Evolutionary conservation across 768 basidiomycete genomes (phyloP), one percentile per base, ranked within the genome.

Genomic region (Stropharia rugosoannulata): DNA sequence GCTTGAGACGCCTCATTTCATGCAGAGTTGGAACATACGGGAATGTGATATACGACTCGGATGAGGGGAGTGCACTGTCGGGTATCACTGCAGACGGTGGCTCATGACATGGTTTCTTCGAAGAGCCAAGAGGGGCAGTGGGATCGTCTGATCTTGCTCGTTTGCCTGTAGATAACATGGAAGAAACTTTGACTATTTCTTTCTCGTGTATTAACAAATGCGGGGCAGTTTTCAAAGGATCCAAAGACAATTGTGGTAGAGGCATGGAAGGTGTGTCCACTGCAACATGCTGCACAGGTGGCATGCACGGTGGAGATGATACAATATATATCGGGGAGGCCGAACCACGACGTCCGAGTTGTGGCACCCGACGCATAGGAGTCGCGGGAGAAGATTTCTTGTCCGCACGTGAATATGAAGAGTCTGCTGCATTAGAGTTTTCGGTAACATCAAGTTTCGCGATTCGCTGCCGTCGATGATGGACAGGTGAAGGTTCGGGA

Each of bases 321-420:
- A 58, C 45, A 47, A 67, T 56, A 32, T 57, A 59, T 15, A 70
- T 68, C 1, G 68, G 68, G 2, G 68, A 68, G 13, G 61, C 58
- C 22, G 66, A 60, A 41, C 58, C 55, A 16, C 62, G 54, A 32
- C 29, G 7, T 32, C 9, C 7, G 29, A 32, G 29, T 32, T 32
- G 29, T 7, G 29, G 29, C 1, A 32, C 25, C 45, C 27, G 3
- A 15, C 12, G n/a, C 4, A 41, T 6, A 41, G 18, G 8, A 19
- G 7, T 15, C 2, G 10, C 40, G 4, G 40, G 40, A 41, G 29
- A 7, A 4, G 29, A 15, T 19, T 15, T 15, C 40, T 41, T 41
- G 12, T n/a, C 40, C 11, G 45, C 22, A 15, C 22, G 29, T 32
- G 15, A 22, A 29, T 27, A n/a, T 25, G 45, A 10, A 27, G 45